Evolutionary conservation across 768 basidiomycete genomes (phyloP).

Genomic region (Mycena haematopus): DNA sequence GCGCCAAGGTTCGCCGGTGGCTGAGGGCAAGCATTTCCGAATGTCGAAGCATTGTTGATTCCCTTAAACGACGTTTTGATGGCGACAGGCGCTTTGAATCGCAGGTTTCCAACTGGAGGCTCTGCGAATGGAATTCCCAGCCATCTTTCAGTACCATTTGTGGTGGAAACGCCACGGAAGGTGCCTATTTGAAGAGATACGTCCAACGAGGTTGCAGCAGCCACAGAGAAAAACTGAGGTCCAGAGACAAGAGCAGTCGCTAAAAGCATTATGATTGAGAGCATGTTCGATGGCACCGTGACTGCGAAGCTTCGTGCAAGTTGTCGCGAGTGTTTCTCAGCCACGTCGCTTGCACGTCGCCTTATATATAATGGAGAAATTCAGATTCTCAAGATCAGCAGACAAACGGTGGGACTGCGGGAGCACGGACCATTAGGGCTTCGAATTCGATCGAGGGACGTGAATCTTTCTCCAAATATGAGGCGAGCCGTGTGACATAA

Average conservation of each 20-base stretch:
- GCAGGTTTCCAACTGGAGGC: slow-evolving; percentile 59
- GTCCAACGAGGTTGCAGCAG: slow-evolving; percentile 36
- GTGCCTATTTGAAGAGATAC: slow-evolving; percentile 49
- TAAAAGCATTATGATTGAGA: slow-evolving; percentile 1
- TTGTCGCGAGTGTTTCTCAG: too few relatives aligned
- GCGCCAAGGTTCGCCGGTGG: slow-evolving; percentile 46
- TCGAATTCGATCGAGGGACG: too few relatives aligned
- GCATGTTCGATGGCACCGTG: slow-evolving; percentile 12
- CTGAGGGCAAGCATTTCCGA: slow-evolving; percentile 65
- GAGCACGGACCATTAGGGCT: too few relatives aligned
- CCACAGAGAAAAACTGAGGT: slow-evolving; percentile 10
- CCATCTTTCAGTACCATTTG: slow-evolving; percentile 59
- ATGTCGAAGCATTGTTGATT: slow-evolving; percentile 50
- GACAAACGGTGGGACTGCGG: too few relatives aligned
- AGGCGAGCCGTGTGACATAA: too few relatives aligned
- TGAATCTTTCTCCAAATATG: too few relatives aligned
- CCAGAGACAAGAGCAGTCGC: neutral
- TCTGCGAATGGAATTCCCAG: slow-evolving; percentile 67
- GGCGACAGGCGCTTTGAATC: slow-evolving; percentile 62
- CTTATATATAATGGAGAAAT: too few relatives aligned
- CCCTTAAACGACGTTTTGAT: slow-evolving; percentile 40
- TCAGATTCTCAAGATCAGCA: too few relatives aligned
- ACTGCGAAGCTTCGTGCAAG: too few relatives aligned
- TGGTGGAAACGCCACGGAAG: slow-evolving; percentile 51
- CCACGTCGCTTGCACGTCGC: too few relatives aligned